A percentile compares a stretch with the other conserved stretches of the same genome.
These are phyloP conservation scores for Pythium vanterpoolii DNA, from an alignment of 352 stramenopile genomes.

Conservation along the genomic window DNA sequence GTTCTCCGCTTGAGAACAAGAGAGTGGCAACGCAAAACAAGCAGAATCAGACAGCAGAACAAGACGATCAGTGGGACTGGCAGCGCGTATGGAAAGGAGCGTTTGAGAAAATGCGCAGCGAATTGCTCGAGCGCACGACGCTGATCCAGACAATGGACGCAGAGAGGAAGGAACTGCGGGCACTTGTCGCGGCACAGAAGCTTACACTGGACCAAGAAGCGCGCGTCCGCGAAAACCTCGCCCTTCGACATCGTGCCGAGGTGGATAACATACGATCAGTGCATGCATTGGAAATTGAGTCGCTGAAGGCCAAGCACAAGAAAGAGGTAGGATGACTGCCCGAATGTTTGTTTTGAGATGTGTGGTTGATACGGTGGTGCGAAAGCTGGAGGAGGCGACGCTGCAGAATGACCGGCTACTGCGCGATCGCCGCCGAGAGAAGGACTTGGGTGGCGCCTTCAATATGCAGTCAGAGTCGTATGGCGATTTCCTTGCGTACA, in stretches of 20 bases:
- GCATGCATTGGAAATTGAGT: slow-evolving; percentile 46
- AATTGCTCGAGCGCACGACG: slow-evolving; percentile 32
- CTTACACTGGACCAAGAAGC: slow-evolving; percentile 39
- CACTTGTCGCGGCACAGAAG: slow-evolving; percentile 35
- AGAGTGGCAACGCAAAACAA: slow-evolving; percentile 34
- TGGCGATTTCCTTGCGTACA: slow-evolving; percentile 59
- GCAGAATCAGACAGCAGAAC: slow-evolving; percentile 54
- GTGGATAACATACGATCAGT: slow-evolving; percentile 41
- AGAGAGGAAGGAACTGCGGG: slow-evolving; percentile 57
- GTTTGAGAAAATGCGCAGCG: slow-evolving; percentile 53
- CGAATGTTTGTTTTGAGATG: background rate
- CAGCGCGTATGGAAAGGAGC: slow-evolving; percentile 67
- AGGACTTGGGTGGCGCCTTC: slow-evolving; percentile 21
- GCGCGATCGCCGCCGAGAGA: slow-evolving; percentile 32
- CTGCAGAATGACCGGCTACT: slow-evolving; percentile 48
- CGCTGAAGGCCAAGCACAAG: slow-evolving; percentile 43
- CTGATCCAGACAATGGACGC: slow-evolving; percentile 31
- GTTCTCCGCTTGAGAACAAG: background rate
- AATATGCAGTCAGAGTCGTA: slow-evolving; percentile 39
- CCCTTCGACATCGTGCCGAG: slow-evolving; percentile 37
- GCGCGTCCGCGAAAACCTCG: slow-evolving; percentile 28
- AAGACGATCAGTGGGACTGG: slow-evolving; percentile 70
- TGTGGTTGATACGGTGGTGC: background rate
- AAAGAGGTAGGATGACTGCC: slow-evolving; percentile 32
- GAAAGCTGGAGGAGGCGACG: slow-evolving; percentile 28